Evolutionary conservation across 176 grass and related monocot species (phyloP), one percentile per base, ranked within the genome.

Genomic region (Urochloa ruziziensis): DNA sequence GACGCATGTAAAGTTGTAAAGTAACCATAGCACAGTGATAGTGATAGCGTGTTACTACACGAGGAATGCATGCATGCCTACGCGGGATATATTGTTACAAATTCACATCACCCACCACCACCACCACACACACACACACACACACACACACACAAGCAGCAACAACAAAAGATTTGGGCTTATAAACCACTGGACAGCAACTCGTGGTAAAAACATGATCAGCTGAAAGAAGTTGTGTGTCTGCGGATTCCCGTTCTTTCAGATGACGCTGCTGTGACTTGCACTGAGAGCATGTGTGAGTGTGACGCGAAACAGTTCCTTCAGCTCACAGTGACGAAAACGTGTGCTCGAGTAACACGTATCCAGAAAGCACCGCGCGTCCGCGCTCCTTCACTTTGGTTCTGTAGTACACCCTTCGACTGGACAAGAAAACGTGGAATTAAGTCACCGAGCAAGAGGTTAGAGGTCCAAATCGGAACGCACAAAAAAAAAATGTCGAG

Each of bases 301-400:
- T 17, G n/a, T 23, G 19, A 37, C 5, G 2, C 35, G 5, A 5
- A 2, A 39, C 27, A 72, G 7, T 54, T 56, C 34, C 6, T 76
- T 76, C 53, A 18, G 30, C 28, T 52, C 23, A 66, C 61, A 80
- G 60, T n/a, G 77, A 47, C 23, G 77, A 80, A 47, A 21, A 3
- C 3, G 17, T 24, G 19, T 48, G 44, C 9, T 8, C 23, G 43
- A 80, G 61, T 32, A 35, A 32, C 27, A 65, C 43, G 18, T 49
- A 66, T 25, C 77, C 77, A 36, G 61, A 80, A 6, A 80, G 61
- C 29, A 66, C 77, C 2, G 10, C 43, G 12, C 12, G 77, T 36
- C 30, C 30, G 14, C 61, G 61, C 60, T 80, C 43, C 23, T 65
- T 80, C 43, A 60, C 53, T 53, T 77, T 77, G 39, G 74, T 77